Evolutionary conservation across 805 yeast species (phyloP), one percentile per base, ranked within the genome.

Genomic region (Cyberlindnera euphorbiiphila): DNA sequence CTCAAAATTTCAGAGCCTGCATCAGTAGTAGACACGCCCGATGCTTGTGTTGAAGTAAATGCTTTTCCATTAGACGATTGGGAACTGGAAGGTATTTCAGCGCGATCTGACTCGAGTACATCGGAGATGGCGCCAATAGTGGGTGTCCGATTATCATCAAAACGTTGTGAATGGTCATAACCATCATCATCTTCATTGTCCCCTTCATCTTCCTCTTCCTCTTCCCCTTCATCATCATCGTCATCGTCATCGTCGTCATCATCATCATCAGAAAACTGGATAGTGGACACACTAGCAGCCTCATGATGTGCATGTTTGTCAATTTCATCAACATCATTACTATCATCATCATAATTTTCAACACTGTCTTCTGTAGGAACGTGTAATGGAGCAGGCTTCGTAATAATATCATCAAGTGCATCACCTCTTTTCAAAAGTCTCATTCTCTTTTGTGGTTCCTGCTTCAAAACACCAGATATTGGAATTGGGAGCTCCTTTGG

Each of bases 341-440:
- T n/a, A 21, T 23, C 33, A 8, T 30, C 26, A n/a, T 21, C 20
- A 12, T 22, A 9, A 10, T 10, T 11, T 20, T 20, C 25, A 13
- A 13, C 10, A 16, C 14, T 20, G 9, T 29, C 18, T 21, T 13
- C 17, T 21, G 20, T 18, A 21, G 15, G 9, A 10, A 21, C 12
- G 9, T 31, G 25, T n/a, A n/a, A n/a, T n/a, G n/a, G n/a, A n/a
- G n/a, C n/a, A 21, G 13, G n/a, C 38, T 42, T 12, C 11, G 29
- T 25, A 17, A 43, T 22, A 12, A 51, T 23, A 31, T 49, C 53
- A 12, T 47, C 52, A 15, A 64, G 37, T 4, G 49, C 50, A 38
- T 66, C 64, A 14, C 69, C 69, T 31, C 68, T 56, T 39, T 61
- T 66, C 37, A 65, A 35, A 3, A 65, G 26, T 38, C 56, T 62